These are phyloP conservation scores for Silene noctiflora DNA, from an alignment of 179 eudicot species.

Conservation along the genomic window DNA sequence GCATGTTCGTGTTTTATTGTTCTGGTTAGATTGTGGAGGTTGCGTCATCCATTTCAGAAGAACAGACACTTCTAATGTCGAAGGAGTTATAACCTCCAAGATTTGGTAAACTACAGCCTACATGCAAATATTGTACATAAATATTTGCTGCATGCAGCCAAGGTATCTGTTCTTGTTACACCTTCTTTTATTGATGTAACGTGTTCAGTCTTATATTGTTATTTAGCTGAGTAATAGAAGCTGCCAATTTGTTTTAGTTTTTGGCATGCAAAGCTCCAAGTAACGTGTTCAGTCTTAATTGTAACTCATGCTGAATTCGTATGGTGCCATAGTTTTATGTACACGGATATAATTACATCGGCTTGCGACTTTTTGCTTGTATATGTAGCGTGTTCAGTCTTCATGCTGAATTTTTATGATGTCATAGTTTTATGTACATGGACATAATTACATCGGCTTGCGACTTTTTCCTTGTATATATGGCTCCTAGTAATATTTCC, in stretches of 20 bases:
- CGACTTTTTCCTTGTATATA: not conserved
- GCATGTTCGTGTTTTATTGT: not conserved
- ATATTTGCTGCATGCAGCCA: slow-evolving; percentile 8
- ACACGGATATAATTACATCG: slow-evolving; percentile 8
- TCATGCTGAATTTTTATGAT: not conserved
- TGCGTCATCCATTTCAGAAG: slow-evolving; percentile 17
- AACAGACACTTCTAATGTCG: slow-evolving; percentile 33
- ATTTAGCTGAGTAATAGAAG: slow-evolving; percentile 11
- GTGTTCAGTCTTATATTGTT: not conserved
- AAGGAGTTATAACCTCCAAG: slow-evolving; percentile 18
- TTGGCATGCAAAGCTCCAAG: slow-evolving; percentile 25
- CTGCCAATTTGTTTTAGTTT: slow-evolving; percentile 27
- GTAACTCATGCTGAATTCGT: slow-evolving; percentile 4
- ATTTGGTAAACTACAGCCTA: slow-evolving; percentile 7
- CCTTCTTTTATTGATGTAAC: not conserved
- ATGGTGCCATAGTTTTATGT: not conserved
- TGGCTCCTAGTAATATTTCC: not conserved
- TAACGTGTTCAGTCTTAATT: not conserved
- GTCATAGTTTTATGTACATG: not conserved
- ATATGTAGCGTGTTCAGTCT: not conserved
- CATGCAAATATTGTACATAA: slow-evolving; percentile 18
- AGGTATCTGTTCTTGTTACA: slow-evolving; percentile 12
- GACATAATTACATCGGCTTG: slow-evolving; percentile 9
- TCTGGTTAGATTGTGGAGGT: slow-evolving; percentile 27
- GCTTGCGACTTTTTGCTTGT: not conserved